phyloP scores from a whole-genome alignment of 257 asterid genomes.

The Fraxinus pennsylvanica region DNA sequence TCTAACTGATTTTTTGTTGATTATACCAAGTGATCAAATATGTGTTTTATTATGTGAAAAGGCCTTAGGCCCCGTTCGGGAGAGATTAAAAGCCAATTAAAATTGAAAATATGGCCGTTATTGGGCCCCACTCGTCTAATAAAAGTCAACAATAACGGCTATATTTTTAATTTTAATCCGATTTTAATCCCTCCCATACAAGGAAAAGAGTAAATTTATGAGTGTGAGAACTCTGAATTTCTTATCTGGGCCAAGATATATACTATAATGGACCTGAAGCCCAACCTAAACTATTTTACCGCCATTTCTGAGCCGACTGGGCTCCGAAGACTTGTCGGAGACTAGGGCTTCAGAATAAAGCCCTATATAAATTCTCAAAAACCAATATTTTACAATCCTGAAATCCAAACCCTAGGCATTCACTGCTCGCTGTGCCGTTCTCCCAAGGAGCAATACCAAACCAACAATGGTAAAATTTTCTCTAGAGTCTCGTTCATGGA shows the following conservation, averaged over 20 bases:
- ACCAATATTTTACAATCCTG: conserved; percentile 4
- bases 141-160: too few relatives aligned
- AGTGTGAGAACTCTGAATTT: too few relatives aligned
- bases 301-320: conserved; percentile 2
- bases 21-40: too few relatives aligned
- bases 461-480: conserved; percentile 36
- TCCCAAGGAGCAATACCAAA: conserved; percentile 21
- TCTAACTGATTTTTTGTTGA: too few relatives aligned
- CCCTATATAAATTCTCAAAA: conserved; percentile 9
- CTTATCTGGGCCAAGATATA: neutral
- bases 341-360: conserved; percentile 29
- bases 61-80: too few relatives aligned
- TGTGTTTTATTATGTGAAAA: too few relatives aligned
- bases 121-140: too few relatives aligned
- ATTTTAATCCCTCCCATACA: too few relatives aligned
- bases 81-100: too few relatives aligned
- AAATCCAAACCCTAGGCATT: conserved; percentile 23
- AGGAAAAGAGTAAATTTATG: too few relatives aligned
- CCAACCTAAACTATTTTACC: neutral
- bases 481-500: neutral
- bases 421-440: conserved; percentile 26
- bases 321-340: neutral
- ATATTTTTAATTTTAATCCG: too few relatives aligned
- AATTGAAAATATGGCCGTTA: too few relatives aligned
- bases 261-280: neutral